These are phyloP conservation scores for Geoglossum cookeanum DNA, from an alignment of 2,329 filamentous ascomycete genomes.

Conservation along the genomic window DNA sequence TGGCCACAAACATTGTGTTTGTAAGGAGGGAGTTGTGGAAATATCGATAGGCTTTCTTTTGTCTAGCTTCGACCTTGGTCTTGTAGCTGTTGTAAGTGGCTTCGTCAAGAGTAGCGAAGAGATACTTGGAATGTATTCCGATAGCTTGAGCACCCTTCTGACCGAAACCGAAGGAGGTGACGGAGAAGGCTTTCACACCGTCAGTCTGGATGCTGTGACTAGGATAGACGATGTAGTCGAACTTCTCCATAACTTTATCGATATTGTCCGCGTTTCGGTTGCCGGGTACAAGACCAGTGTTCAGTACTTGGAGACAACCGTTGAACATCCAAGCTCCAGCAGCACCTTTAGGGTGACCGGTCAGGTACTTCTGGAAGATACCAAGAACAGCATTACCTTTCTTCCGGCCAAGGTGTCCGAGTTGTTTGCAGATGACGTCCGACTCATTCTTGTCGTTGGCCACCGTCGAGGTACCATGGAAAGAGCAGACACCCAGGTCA, in stretches of 20 bases:
- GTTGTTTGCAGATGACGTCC: constrained; percentile 88
- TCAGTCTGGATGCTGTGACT: constrained; percentile 92
- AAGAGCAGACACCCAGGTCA: constrained; percentile 84
- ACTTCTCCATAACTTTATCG: constrained; percentile 90
- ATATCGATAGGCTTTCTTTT: constrained; percentile 98
- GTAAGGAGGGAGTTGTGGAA: constrained; percentile 98
- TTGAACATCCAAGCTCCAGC: constrained; percentile 99
- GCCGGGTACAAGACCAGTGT: constrained; percentile 81
- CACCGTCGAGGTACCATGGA: constrained; percentile 96
- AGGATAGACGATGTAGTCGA: constrained; percentile 94
- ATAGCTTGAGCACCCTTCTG: constrained; percentile 97
- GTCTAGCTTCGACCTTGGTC: constrained; percentile 71
- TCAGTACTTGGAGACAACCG: constrained; percentile 86
- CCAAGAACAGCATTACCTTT: constrained; percentile 93
- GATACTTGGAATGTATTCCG: constrained; percentile 89
- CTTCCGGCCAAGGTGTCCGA: constrained; percentile 80
- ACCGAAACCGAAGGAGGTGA: constrained; percentile 97
- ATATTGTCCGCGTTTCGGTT: constrained; percentile 98
- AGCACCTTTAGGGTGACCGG: constrained; percentile 96
- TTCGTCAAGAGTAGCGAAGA: constrained; percentile 85
- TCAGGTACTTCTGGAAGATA: constrained; percentile 99
- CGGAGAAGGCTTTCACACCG: constrained; percentile 93
- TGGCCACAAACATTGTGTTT: constrained; percentile 93
- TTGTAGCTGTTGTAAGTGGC: constrained; percentile 66
- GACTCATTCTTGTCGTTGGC: constrained; percentile 99